Evolutionary conservation across 345 rosid species (phyloP).

Genomic region (Diplotaxis tenuifolia): DNA sequence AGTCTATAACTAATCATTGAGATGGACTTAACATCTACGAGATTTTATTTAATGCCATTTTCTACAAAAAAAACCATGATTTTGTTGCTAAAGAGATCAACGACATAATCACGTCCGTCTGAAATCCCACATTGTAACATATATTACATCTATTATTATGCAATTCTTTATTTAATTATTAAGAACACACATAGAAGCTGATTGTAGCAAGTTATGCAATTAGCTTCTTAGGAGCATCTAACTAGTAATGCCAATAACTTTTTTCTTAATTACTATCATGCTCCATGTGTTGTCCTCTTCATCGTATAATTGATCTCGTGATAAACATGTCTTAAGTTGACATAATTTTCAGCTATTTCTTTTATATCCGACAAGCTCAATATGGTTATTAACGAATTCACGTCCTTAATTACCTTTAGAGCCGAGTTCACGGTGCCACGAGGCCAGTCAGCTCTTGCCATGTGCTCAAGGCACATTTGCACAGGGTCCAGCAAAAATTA

Average conservation of each 20-base stretch:
- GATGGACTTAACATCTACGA: slow-evolving; percentile 15
- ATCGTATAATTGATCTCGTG: background rate
- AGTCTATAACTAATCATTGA: background rate
- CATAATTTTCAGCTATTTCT: background rate
- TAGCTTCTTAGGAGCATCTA: background rate
- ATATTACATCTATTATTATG: background rate
- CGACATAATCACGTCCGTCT: background rate
- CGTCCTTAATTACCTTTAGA: background rate
- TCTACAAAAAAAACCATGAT: background rate
- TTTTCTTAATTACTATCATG: background rate
- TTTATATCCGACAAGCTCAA: background rate
- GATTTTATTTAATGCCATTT: slow-evolving; percentile 14
- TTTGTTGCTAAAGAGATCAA: background rate
- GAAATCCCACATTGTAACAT: background rate
- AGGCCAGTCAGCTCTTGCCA: too few species aligned
- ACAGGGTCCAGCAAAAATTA: too few species aligned
- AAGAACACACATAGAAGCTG: slow-evolving; percentile 5
- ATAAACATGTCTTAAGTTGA: background rate
- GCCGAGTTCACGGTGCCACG: background rate
- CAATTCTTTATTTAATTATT: too few species aligned
- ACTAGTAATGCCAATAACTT: background rate
- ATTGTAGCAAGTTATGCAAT: slow-evolving; percentile 1
- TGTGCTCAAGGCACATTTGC: too few species aligned
- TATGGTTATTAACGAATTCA: background rate
- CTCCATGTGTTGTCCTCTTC: background rate